These are phyloP conservation scores for Solanum rostratum DNA, from an alignment of 257 asterid genomes.

Conservation along the genomic window DNA sequence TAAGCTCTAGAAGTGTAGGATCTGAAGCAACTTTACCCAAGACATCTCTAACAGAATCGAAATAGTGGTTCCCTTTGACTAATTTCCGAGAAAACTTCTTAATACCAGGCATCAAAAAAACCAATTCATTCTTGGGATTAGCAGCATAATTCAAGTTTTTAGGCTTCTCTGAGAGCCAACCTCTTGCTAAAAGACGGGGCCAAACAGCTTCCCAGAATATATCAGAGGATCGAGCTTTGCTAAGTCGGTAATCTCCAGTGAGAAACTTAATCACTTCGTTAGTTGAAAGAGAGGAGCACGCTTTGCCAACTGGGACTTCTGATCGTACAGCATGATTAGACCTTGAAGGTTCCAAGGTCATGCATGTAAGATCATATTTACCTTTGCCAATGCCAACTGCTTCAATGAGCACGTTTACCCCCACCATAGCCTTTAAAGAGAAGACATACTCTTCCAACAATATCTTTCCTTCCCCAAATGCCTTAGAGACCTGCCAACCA, in stretches of 20 bases:
- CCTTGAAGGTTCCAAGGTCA: constrained; percentile 37
- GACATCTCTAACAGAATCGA: constrained; percentile 63
- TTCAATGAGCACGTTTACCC: constrained; percentile 40
- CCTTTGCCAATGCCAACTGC: constrained; percentile 59
- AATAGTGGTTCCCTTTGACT: constrained; percentile 51
- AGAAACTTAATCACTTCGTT: constrained; percentile 47
- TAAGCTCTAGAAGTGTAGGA: constrained; percentile 47
- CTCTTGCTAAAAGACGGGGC: constrained; percentile 85
- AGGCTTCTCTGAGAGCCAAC: constrained; percentile 79
- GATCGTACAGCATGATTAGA: constrained; percentile 39
- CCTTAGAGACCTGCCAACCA: constrained; percentile 34
- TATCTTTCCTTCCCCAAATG: constrained; percentile 39
- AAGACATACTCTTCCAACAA: constrained; percentile 40
- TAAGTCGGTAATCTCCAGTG: constrained; percentile 64
- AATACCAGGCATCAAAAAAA: constrained; percentile 59
- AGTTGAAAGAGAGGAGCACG: constrained; percentile 49
- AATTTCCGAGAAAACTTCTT: constrained; percentile 51
- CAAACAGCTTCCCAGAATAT: constrained; percentile 91
- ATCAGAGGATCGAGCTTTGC: constrained; percentile 72
- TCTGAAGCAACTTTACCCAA: constrained; percentile 53
- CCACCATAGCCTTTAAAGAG: constrained; percentile 49
- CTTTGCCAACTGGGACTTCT: constrained; percentile 67
- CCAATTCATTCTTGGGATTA: constrained; percentile 31
- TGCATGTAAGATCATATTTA: constrained; percentile 46
- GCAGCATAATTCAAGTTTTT: constrained; percentile 22